Percentiles rank a stretch among this genome's conserved stretches.
phyloP scores from a whole-genome alignment of 2,329 filamentous ascomycete species.

The Diaporthe eres region DNA sequence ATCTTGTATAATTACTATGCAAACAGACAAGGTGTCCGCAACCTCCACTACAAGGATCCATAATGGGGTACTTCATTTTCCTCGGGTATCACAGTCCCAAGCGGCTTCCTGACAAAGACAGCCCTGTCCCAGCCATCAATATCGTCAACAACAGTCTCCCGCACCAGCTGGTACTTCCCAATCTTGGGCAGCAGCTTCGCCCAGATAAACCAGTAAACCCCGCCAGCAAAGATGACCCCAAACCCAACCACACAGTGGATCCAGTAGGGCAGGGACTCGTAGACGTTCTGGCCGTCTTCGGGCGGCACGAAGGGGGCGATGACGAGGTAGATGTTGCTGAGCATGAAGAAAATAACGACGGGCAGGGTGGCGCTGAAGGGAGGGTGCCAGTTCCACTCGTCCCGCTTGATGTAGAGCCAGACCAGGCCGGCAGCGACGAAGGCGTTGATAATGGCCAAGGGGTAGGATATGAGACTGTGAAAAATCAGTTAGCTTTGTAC shows the following conservation, averaged over 20 bases:
- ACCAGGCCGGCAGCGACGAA: conserved; percentile 71
- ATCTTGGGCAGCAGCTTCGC: conserved; percentile 50
- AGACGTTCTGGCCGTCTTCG: conserved; percentile 58
- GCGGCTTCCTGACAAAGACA: conserved; percentile 63
- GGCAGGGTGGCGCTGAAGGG: conserved; percentile 77
- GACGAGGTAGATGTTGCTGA: conserved; percentile 68
- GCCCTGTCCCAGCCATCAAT: conserved; percentile 75
- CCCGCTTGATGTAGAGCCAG: conserved; percentile 73
- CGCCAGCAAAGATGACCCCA: conserved; percentile 64
- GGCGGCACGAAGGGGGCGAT: conserved; percentile 75
- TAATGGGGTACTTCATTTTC: conserved; percentile 8
- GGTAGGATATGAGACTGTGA: conserved; percentile 14
- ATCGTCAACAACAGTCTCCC: conserved; percentile 66
- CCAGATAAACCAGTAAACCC: conserved; percentile 71
- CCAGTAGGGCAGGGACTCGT: conserved; percentile 60
- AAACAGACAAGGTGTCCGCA: no score
- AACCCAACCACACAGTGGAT: conserved; percentile 68
- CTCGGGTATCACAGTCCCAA: conserved; percentile 9
- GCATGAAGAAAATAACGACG: conserved; percentile 69
- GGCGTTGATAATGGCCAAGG: conserved; percentile 66
- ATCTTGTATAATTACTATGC: no score
- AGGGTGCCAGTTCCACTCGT: conserved; percentile 55
- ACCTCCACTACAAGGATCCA: no score
- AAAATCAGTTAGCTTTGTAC: background rate
- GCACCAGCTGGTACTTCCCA: conserved; percentile 68